Evolutionary conservation across 2,329 filamentous ascomycete genomes (phyloP).

Genomic region (Microsporum audouinii): DNA sequence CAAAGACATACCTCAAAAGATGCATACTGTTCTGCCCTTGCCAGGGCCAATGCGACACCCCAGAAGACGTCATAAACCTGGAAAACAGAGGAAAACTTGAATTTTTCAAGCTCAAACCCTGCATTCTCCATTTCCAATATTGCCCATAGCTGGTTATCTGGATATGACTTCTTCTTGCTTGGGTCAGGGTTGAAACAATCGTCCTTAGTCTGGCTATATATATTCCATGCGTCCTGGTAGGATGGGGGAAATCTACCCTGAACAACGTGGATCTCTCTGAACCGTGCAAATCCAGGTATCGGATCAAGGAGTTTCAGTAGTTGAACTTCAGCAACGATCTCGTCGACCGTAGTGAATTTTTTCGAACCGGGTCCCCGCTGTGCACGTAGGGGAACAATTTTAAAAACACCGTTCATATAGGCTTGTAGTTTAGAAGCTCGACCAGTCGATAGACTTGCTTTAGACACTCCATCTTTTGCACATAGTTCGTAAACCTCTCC

Average conservation of each 20-base stretch:
- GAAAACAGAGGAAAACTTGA: constrained; percentile 32
- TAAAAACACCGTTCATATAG: constrained; percentile 37
- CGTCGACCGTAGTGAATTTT: constrained; percentile 36
- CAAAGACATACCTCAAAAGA: constrained; percentile 42
- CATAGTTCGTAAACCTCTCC: constrained; percentile 53
- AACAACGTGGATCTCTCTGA: constrained; percentile 47
- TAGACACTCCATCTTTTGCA: constrained; percentile 27
- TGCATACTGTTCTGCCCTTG: constrained; percentile 48
- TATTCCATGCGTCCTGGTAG: constrained; percentile 39
- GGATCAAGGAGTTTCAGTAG: constrained; percentile 47
- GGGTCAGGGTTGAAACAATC: constrained; percentile 47
- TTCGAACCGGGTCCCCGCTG: constrained; percentile 31
- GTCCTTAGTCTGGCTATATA: constrained; percentile 31
- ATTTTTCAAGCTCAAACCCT: constrained; percentile 45
- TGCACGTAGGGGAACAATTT: constrained; percentile 38
- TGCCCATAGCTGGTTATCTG: constrained; percentile 49
- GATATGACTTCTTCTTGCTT: constrained; percentile 42
- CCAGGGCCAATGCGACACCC: constrained; percentile 51
- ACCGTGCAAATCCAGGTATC: constrained; percentile 53
- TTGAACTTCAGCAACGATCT: constrained; percentile 40
- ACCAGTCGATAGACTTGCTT: constrained; percentile 26
- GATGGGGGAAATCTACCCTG: constrained; percentile 43
- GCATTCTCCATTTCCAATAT: constrained; percentile 57
- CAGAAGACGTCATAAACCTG: constrained; percentile 55
- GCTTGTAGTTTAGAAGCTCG: constrained; percentile 29